phyloP scores from a whole-genome alignment of 306 rosid species.

The Bauhinia variegata region DNA sequence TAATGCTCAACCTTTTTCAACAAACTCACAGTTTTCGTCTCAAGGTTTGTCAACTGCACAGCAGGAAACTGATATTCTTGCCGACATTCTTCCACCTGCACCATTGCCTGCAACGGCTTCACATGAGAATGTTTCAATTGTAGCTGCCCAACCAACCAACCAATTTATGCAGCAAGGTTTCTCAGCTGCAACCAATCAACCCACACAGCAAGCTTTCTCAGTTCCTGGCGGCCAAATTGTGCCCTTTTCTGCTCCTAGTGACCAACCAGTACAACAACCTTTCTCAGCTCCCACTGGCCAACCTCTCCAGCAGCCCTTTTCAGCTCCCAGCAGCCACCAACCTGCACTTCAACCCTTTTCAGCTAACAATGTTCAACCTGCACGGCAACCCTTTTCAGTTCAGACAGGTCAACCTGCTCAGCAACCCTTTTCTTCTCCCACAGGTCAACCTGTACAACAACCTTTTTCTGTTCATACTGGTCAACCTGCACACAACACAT shows the following conservation, averaged over 20 bases:
- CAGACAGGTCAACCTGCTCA: conserved; percentile 53
- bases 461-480: conserved; percentile 53
- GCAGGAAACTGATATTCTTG: conserved; percentile 70
- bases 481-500: conserved; percentile 51
- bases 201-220: conserved; percentile 33
- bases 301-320: conserved; percentile 39
- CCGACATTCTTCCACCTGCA: conserved; percentile 78
- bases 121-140: conserved; percentile 45
- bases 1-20: conserved; percentile 43
- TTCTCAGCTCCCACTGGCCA: conserved; percentile 49
- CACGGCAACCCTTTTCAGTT: conserved; percentile 39
- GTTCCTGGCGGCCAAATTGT: conserved; percentile 29
- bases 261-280: conserved; percentile 15
- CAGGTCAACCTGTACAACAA: conserved; percentile 43
- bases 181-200: conserved; percentile 16
- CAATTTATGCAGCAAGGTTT: conserved; percentile 23
- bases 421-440: conserved; percentile 36
- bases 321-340: conserved; percentile 41
- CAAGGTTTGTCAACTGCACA: conserved; percentile 52
- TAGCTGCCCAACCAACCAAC: conserved; percentile 27
- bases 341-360: conserved; percentile 19
- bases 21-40: conserved; percentile 45
- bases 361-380: conserved; percentile 7
- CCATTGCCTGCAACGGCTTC: conserved; percentile 49
- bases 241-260: conserved; percentile 13